Base-by-base conservation (phyloP, 805 yeast genomes). In the Ogataea thermomethanolica region DNA sequence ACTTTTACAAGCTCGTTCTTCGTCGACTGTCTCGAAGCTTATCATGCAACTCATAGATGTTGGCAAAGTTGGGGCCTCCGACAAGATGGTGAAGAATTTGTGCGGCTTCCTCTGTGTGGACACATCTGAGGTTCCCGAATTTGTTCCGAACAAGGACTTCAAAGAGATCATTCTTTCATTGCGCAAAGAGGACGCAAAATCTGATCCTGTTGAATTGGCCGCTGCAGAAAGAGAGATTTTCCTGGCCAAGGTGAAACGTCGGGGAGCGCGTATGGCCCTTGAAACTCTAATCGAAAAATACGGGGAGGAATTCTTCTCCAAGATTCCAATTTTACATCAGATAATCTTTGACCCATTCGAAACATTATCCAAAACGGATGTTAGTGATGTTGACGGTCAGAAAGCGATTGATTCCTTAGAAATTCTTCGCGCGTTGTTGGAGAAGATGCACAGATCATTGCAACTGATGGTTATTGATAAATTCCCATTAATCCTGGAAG, bases 41-140 rank as follows among this genome's bases (percentile, higher is more conserved):
- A 76, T 89, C 27, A 55, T 64, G n/a, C 74, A 75, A 46, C 73
- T 95, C 40, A 69, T 78, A 25, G 58, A 58, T 1, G 64, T 64
- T 4, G 78, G 76, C 7, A 88, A 89, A 55, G 59, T 58, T n/a
- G 80, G 79, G 26, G 93, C 91, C 1, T 79, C 91, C 2, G 95
- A 87, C 51, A 93, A 93, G 58, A 84, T 95, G 48, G 78, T 87
- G 31, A 91, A 87, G 59, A 93, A 93, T 56, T 66, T 95, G 41
- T 86, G 96, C 65, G 95, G 91, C 0, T 91, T 91, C 58, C 58
- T 93, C 37, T 93, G 99, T 65, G 96, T 90, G 24, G 99, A 91
- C 58, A 88, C 96, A 0, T 78, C 93, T 3, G 97, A 90, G 57
- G 96, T 91, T 24, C 99, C 99, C 2, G 97, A 88, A 54, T 93